Conservation (phyloP, 2,329 filamentous ascomycete species). For the Lachnellula occidentalis region DNA sequence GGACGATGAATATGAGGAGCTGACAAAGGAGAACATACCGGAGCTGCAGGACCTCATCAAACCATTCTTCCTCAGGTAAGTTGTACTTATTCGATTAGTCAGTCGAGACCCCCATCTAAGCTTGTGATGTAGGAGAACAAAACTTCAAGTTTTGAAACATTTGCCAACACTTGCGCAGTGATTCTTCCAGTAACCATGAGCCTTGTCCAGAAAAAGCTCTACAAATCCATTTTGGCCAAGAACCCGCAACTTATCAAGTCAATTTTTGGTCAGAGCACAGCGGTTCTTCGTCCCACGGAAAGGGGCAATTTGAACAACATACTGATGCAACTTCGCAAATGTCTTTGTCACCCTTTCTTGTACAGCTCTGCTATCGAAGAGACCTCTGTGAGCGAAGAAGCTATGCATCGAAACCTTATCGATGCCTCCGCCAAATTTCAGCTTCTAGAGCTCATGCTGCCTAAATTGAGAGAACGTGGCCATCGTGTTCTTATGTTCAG, state of each 20-base stretch:
- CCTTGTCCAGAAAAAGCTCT: conserved; percentile 85
- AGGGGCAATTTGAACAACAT: conserved; percentile 87
- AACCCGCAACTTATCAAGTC: conserved; percentile 84
- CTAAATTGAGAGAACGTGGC: conserved; percentile 76
- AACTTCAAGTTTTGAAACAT: conserved; percentile 84
- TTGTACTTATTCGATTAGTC: neutral
- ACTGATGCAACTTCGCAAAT: conserved; percentile 89
- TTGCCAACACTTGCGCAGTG: conserved; percentile 91
- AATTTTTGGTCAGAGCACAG: conserved; percentile 66
- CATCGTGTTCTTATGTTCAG: conserved; percentile 94
- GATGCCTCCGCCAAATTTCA: conserved; percentile 89
- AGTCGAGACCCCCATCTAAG: neutral
- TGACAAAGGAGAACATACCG: conserved; percentile 76
- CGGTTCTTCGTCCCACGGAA: conserved; percentile 58
- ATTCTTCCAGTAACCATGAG: conserved; percentile 97
- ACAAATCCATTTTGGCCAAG: conserved; percentile 87
- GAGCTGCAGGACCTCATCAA: conserved; percentile 80
- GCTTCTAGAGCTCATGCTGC: conserved; percentile 77
- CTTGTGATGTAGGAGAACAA: conserved; percentile 59
- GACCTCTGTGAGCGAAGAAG: conserved; percentile 52
- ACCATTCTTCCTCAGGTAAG: conserved; percentile 53
- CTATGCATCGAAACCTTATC: conserved; percentile 74
- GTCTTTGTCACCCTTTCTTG: conserved; percentile 91
- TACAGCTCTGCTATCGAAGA: conserved; percentile 92
- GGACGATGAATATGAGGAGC: conserved; percentile 68